Base-by-base conservation (phyloP, 305 asterid genomes). In the Fraxinus latifolia region DNA sequence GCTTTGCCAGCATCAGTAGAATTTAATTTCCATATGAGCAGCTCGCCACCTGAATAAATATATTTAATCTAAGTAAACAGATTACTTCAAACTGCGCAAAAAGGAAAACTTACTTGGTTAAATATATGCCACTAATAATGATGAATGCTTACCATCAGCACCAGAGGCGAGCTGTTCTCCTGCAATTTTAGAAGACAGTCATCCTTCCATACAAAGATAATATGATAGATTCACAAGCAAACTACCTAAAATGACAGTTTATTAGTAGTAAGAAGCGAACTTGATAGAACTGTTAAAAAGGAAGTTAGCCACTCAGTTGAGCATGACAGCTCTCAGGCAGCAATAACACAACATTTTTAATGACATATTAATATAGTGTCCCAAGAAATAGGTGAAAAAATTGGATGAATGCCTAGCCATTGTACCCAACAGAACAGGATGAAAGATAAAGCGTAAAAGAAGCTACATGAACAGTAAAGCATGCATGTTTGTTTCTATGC, bases 151-250 rank as follows among this genome's bases (percentile, higher is more conserved):
- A 96, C 99, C 99, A 87, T 96, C 99, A 84, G 97, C 98, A 82
- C 98, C 98, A 80, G 99, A 96, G 33, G 99, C 98, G 81, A 96
- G 93, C 82, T 79, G 93, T 78, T 94, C 97, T 76, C 99, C 99
- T 96, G 97, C 89, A 85, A 82, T 55, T 81, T 74, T 17, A 23
- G 82, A 73, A 84, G 53, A 71, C 53, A 44, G 83, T 87, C 83
- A 79, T 44, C 77, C 34, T 68, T 77, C 79, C 11, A 50, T 42
- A 67, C 27, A 42, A 76, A 75, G 27, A 77, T 74, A 50, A 50
- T 73, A 17, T 3, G 27, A 68, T 33, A 44, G 83, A 76, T 36
- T 34, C 78, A 75, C 47, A 85, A 76, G 81, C 79, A 81, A 44
- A 37, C 39, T 70, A 70, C 8, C 37, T 25, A 27, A 68, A 27